A percentile compares a stretch with the other conserved stretches of the same genome.
Evolutionary conservation across 2,329 filamentous ascomycete species (phyloP).

Genomic region (Xylaria sp.): DNA sequence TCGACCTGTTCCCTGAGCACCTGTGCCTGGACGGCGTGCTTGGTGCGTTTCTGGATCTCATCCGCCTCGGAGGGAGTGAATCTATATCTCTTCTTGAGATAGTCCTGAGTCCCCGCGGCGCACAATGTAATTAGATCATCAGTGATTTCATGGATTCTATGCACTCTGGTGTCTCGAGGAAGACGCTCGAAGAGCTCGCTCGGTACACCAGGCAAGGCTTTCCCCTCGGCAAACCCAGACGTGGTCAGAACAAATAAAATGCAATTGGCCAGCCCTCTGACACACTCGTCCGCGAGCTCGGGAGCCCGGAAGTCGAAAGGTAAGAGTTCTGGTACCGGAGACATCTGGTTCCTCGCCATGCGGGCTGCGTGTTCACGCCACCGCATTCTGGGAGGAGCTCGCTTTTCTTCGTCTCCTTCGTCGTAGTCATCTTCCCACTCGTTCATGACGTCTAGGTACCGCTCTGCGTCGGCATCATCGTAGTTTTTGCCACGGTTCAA

Average conservation of each 20-base stretch:
- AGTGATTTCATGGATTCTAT: background rate
- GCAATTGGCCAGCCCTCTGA: background rate
- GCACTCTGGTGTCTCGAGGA: background rate
- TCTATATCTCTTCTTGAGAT: background rate
- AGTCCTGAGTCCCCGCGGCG: background rate
- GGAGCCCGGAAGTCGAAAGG: background rate
- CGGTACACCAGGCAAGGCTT: background rate
- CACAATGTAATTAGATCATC: background rate
- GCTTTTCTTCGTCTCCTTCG: background rate
- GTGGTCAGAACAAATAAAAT: background rate
- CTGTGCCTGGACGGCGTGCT: background rate
- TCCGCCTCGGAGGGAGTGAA: background rate
- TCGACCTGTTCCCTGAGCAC: conserved; percentile 1
- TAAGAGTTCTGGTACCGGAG: background rate
- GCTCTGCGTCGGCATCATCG: background rate
- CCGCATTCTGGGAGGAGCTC: background rate
- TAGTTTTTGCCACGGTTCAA: background rate
- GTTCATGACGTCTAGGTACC: background rate
- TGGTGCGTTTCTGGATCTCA: conserved; percentile 13
- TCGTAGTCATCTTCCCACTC: background rate
- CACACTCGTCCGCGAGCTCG: background rate
- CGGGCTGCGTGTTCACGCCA: background rate
- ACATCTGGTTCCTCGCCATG: background rate
- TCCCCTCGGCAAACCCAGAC: background rate
- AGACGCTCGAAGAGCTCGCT: background rate